Conservation (phyloP, 2,329 filamentous ascomycete genomes). For the Neoascochyta sp. region DNA sequence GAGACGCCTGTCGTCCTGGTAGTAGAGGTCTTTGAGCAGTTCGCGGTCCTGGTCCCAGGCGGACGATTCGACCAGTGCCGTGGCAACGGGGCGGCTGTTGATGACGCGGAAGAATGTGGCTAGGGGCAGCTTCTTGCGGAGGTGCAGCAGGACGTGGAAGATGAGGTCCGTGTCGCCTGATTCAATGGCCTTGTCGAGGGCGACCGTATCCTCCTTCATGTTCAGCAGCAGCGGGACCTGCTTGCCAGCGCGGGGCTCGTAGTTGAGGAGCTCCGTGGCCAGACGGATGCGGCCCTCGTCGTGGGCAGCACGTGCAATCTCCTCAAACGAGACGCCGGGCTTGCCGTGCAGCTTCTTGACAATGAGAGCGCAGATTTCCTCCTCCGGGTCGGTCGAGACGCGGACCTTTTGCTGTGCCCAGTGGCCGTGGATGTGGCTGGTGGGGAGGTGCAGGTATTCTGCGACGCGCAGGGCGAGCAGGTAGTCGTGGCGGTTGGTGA, state of each 20-base stretch:
- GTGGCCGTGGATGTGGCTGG: conserved; percentile 89
- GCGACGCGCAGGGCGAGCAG: conserved; percentile 84
- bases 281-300: conserved; percentile 88
- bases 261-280: conserved; percentile 85
- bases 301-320: conserved; percentile 87
- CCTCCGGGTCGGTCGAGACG: conserved; percentile 77
- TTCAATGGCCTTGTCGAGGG: conserved; percentile 93
- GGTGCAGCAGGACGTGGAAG: conserved; percentile 79
- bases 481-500: conserved; percentile 88
- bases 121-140: conserved; percentile 86
- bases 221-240: conserved; percentile 89
- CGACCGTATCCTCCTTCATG: conserved; percentile 95
- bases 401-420: conserved; percentile 96
- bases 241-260: conserved; percentile 90
- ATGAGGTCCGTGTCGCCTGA: conserved; percentile 92
- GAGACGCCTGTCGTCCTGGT: conserved; percentile 87
- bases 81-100: conserved; percentile 78
- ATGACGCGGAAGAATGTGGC: conserved; percentile 91
- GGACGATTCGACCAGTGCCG: conserved; percentile 81
- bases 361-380: conserved; percentile 78
- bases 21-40: conserved; percentile 91
- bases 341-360: conserved; percentile 84
- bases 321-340: conserved; percentile 89
- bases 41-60: conserved; percentile 75
- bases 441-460: conserved; percentile 78